These are phyloP conservation scores for Haplographium delicatum DNA, from an alignment of 495 filamentous ascomycete species.

Conservation along the genomic window DNA sequence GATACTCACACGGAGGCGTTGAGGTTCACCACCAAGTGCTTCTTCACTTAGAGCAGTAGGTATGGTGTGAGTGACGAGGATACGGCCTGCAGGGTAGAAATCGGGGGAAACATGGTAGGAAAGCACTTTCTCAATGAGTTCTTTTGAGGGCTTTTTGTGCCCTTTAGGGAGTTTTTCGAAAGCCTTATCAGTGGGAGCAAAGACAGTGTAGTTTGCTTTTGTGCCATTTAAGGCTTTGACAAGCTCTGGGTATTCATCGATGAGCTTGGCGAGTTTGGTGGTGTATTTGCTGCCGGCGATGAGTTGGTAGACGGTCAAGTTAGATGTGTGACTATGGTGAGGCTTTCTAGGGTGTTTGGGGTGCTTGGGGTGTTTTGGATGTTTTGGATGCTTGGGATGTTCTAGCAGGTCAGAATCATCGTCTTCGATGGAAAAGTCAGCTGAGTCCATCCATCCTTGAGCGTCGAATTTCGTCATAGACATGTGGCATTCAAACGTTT, in stretches of 20 bases:
- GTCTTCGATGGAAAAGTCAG: conserved; percentile 24
- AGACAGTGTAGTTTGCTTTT: conserved; percentile 65
- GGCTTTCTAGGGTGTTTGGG: conserved; percentile 25
- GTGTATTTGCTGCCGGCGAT: conserved; percentile 70
- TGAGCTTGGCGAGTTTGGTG: conserved; percentile 64
- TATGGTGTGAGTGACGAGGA: conserved; percentile 63
- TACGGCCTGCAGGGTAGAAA: conserved; percentile 51
- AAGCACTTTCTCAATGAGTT: conserved; percentile 58
- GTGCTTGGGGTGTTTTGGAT: conserved; percentile 11
- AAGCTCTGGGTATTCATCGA: conserved; percentile 65
- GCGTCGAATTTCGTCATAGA: conserved; percentile 33
- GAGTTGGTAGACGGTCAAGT: conserved; percentile 71
- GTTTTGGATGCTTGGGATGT: conserved; percentile 16
- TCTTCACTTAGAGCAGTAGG: conserved; percentile 55
- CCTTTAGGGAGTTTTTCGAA: conserved; percentile 55
- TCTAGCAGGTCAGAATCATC: conserved; percentile 27
- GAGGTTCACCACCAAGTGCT: conserved; percentile 44
- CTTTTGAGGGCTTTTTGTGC: conserved; percentile 50
- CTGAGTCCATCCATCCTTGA: conserved; percentile 35
- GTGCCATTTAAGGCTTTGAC: conserved; percentile 66
- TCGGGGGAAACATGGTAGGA: conserved; percentile 66
- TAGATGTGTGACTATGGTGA: conserved; percentile 41
- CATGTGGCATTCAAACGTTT: conserved; percentile 30
- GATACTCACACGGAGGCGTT: conserved; percentile 60
- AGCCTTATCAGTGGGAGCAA: conserved; percentile 63